Evolutionary conservation across 225 moss, liverwort and hornwort genomes (phyloP).

Genomic region (Marchantia polymorpha): DNA sequence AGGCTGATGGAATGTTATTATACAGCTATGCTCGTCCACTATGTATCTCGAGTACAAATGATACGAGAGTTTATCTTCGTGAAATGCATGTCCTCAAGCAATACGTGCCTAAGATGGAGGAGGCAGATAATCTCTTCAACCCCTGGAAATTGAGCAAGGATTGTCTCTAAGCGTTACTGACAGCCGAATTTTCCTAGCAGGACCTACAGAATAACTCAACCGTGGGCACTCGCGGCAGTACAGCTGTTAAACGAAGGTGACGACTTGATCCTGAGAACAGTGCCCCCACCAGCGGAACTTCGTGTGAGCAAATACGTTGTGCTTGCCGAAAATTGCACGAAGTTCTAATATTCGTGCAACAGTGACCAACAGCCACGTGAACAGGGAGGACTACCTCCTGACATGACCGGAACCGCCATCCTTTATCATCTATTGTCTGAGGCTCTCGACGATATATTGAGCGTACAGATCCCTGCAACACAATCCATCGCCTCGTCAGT

Average conservation of each 20-base stretch:
- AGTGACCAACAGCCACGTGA: not conserved
- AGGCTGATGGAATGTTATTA: slow-evolving; percentile 10
- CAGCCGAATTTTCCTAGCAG: slow-evolving; percentile 3
- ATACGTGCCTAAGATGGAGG: slow-evolving; percentile 4
- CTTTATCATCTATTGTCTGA: slow-evolving; percentile 59
- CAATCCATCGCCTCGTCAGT: not conserved
- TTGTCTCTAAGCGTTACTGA: not conserved
- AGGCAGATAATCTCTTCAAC: not conserved
- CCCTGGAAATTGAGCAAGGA: slow-evolving; percentile 10
- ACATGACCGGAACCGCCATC: not conserved
- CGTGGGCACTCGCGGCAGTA: slow-evolving; percentile 10
- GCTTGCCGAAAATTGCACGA: not conserved
- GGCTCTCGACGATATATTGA: slow-evolving; percentile 89
- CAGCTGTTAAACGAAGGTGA: not conserved
- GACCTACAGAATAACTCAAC: slow-evolving; percentile 1
- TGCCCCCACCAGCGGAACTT: not conserved
- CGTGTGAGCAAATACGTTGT: not conserved
- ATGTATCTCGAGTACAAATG: slow-evolving; percentile 12
- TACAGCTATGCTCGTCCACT: slow-evolving; percentile 12
- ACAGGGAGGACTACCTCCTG: not conserved
- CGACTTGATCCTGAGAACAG: not conserved
- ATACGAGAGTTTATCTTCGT: not conserved
- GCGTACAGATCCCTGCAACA: slow-evolving; percentile 82
- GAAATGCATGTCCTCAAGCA: not conserved
- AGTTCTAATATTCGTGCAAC: not conserved